Evolutionary conservation across 164 flowering plant species (phyloP), one percentile per base, ranked within the genome.

Genomic region (Vitis rotundifolia): DNA sequence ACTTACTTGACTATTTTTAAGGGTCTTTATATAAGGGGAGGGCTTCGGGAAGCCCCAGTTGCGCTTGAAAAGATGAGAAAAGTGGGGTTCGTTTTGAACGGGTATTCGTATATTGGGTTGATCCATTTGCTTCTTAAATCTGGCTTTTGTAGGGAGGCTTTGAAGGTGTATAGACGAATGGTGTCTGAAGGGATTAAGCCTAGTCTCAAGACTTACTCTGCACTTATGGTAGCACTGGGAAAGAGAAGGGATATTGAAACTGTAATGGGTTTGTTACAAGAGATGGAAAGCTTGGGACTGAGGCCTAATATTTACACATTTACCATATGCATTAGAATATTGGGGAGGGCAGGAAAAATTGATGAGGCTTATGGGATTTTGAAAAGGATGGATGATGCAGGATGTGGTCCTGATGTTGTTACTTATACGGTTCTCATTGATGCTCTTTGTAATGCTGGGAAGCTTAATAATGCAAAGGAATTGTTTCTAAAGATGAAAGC

Each of bases 341-440:
- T 95, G 10, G 99, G 98, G 11, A 83, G 87, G 76, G 93, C 88
- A 29, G 96, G 98, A 66, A 88, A 81, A 76, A 85, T 91, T 48
- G 83, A 86, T 22, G 91, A 90, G 67, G 99, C 97, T 54, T 86
- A 66, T 75, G 74, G 57, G 48, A 77, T 93, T 47, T 63, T 91
- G 64, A 83, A 79, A 69, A 87, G 89, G 74, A 95, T 95, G 99
- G 89, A 90, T 15, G 83, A 77, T 44, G 96, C 83, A 31, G 96
- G 98, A 64, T 91, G 94, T 79, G 89, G 83, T 16, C 93, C 97
- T 47, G 99, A 95, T 84, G 97, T 90, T 61, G 83, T 95, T 61
- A 89, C 97, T 44, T 95, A 88, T 69, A 95, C 97, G 0, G 94
- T 93, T 77, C 86, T 95, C 15, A 83, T 95, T 64, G 94, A 93